Evolutionary conservation across 768 basidiomycete genomes (phyloP), one percentile per base, ranked within the genome.

Genomic region (Neoboletus brunneissimus): DNA sequence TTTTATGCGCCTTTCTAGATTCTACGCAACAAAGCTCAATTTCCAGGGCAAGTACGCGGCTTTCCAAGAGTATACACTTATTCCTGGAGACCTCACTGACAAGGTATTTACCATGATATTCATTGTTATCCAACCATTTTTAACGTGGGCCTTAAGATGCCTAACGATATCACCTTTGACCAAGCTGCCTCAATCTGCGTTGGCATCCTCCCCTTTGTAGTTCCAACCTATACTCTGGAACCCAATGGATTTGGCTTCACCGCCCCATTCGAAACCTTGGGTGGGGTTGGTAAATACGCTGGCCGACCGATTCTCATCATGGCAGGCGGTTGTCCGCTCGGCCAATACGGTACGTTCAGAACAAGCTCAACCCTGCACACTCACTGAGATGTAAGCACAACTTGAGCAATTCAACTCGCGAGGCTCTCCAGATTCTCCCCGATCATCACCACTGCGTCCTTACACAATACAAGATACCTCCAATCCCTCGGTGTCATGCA

Each of bases 401-500:
- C 2, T 9, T 10, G 10, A 69, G 69, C 57, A 11, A 72, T 73
- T n/a, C 70, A 73, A 48, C 61, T 72, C 31, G 68, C 70, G 8
- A 60, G 51, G 38, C 57, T 71, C 18, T 72, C 69, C 18, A 64
- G 66, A 10, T 71, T 73, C 48, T 68, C 64, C 1, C 69, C 66
- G 3, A 71, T 76, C 51, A 67, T 75, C 48, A 66, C 73, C 10
- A 76, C 75, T 0, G 68, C 76, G 1, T 76, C 75, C 1, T 49
- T 61, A 4, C 64, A 70, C 41, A 71, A 77, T 41, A 54, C 54
- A 2, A 61, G 54, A 11, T 62, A 59, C 27, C 64, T 75, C 35
- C 60, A 64, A 40, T 66, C 67, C 3, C 59, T 74, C 6, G 75
- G 75, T 16, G 73, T 73, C 20, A 74, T 71, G 2, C 63, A 71